phyloP scores from a whole-genome alignment of 257 asterid genomes.

The Cruciata laevipes region DNA sequence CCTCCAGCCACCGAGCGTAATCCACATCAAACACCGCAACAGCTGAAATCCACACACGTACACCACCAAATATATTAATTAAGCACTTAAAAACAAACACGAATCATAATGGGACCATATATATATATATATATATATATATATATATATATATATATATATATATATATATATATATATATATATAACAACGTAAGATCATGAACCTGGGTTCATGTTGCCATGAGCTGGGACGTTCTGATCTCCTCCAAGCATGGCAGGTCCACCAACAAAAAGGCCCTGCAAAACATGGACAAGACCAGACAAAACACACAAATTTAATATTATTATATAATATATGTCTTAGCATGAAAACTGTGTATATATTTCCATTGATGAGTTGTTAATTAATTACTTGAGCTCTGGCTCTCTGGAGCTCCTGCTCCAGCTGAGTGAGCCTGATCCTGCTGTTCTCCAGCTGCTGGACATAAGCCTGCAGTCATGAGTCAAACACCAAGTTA shows the following conservation, averaged over 20 bases:
- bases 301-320: neutral
- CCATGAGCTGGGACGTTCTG: constrained; percentile 38
- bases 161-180: too few relatives aligned
- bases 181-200: too few relatives aligned
- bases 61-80: too few relatives aligned
- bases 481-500: constrained; percentile 5
- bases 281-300: constrained; percentile 7
- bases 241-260: constrained; percentile 48
- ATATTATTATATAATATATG: neutral
- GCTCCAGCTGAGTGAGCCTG: constrained; percentile 72
- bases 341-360: neutral
- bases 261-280: constrained; percentile 68
- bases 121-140: too few relatives aligned
- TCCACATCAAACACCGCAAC: constrained; percentile 58
- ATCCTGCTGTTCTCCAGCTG: constrained; percentile 79
- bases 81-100: neutral
- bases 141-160: too few relatives aligned
- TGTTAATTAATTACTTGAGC: constrained; percentile 44
- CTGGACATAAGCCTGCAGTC: constrained; percentile 94
- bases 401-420: constrained; percentile 67
- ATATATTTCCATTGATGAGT: neutral
- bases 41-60: constrained; percentile 11
- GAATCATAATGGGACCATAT: neutral
- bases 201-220: constrained; percentile 51
- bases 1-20: constrained; percentile 81